Evolutionary conservation across 2,329 filamentous ascomycete species (phyloP).

Genomic region (Cladobotryum protrusum): DNA sequence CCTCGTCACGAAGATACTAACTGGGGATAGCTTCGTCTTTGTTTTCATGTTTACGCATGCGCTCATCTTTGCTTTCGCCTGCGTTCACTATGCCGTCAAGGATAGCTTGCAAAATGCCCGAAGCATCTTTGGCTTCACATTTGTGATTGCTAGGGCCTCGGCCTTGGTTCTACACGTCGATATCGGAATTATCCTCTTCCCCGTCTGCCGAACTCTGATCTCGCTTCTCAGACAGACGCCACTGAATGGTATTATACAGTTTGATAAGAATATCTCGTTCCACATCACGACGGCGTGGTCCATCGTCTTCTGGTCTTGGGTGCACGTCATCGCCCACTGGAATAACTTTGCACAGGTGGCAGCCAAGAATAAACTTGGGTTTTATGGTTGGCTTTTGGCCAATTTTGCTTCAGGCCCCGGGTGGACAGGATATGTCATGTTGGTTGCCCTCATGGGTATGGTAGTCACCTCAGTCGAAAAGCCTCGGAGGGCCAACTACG

Average conservation of each 20-base stretch:
- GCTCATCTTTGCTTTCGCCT: slow-evolving; percentile 73
- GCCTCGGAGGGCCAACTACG: slow-evolving; percentile 72
- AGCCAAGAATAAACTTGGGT: slow-evolving; percentile 66
- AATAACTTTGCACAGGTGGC: slow-evolving; percentile 77
- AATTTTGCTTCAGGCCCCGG: slow-evolving; percentile 76
- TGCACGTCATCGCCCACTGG: slow-evolving; percentile 82
- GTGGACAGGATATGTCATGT: slow-evolving; percentile 83
- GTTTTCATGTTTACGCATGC: slow-evolving; percentile 67
- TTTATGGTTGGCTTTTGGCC: slow-evolving; percentile 70
- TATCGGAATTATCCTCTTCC: slow-evolving; percentile 70
- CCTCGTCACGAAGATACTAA: not conserved
- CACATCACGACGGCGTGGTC: slow-evolving; percentile 82
- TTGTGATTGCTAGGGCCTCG: slow-evolving; percentile 68
- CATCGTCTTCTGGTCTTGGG: slow-evolving; percentile 82
- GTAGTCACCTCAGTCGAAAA: slow-evolving; percentile 72
- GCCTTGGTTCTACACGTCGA: slow-evolving; percentile 77
- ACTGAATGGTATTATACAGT: slow-evolving; percentile 79
- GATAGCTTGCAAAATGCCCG: slow-evolving; percentile 63
- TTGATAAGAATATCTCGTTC: slow-evolving; percentile 86
- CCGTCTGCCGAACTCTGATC: slow-evolving; percentile 78
- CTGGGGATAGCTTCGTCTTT: slow-evolving; percentile 59
- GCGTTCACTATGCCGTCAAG: slow-evolving; percentile 73
- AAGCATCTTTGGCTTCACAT: slow-evolving; percentile 67
- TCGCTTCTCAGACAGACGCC: slow-evolving; percentile 75
- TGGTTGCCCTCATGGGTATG: slow-evolving; percentile 72